Evolutionary conservation across 176 grass and related monocot species (phyloP).

Genomic region (Saccharum officinarum): DNA sequence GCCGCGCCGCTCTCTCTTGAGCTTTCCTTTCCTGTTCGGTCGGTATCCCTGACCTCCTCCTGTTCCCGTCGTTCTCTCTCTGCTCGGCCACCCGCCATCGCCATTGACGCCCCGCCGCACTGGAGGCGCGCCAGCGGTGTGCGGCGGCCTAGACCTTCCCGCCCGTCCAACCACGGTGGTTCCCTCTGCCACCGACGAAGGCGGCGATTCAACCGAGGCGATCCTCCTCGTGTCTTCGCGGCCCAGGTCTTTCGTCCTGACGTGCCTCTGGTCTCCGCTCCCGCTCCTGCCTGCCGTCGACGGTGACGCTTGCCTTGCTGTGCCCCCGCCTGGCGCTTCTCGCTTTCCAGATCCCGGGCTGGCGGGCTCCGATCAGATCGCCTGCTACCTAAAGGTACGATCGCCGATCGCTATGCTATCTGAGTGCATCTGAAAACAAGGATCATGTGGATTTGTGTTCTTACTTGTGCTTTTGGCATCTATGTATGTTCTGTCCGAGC

Average conservation of each 20-base stretch:
- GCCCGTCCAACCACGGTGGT: neutral
- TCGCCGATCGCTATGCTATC: neutral
- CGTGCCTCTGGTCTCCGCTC: neutral
- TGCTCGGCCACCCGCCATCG: neutral
- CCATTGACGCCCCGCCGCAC: constrained; percentile 13
- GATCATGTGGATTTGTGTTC: neutral
- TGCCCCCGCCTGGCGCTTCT: neutral
- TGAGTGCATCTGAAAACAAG: neutral
- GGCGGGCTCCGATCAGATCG: constrained; percentile 11
- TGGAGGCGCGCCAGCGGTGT: constrained; percentile 15
- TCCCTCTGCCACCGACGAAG: neutral
- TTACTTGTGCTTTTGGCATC: neutral
- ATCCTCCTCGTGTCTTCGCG: neutral
- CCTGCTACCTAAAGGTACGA: constrained; percentile 26
- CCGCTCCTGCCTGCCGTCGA: neutral
- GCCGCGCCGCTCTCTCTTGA: neutral
- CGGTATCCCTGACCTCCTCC: neutral
- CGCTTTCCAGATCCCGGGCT: constrained; percentile 25
- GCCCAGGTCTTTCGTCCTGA: too few relatives aligned
- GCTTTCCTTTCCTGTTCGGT: neutral
- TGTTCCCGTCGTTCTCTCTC: neutral
- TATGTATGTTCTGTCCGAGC: neutral
- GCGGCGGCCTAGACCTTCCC: neutral
- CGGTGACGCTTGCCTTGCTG: neutral
- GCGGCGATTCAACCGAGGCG: neutral